Evolutionary conservation across 1,284 basidiomycete species (phyloP).

Genomic region (Vanrija humicola): DNA sequence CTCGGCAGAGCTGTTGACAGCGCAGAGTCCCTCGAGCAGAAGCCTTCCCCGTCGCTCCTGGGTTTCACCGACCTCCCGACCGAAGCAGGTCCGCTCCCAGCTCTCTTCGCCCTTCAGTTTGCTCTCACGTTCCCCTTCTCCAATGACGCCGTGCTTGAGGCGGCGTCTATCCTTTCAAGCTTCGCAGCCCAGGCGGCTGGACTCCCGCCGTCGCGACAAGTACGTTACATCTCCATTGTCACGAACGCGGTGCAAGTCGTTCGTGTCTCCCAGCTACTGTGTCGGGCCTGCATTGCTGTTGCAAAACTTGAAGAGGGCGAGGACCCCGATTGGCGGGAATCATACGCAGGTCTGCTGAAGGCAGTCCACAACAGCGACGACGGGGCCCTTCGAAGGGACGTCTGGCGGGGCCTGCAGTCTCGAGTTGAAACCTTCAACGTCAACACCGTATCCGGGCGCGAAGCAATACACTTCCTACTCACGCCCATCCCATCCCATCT

Average conservation of each 20-base stretch:
- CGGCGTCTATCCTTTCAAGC: conserved; percentile 18
- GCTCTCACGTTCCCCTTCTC: conserved; percentile 16
- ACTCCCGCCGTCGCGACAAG: conserved; percentile 5
- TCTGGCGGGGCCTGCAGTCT: conserved; percentile 25
- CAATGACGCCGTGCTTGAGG: conserved; percentile 4
- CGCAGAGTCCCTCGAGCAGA: conserved; percentile 6
- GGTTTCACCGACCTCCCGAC: conserved; percentile 15
- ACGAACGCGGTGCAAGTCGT: neutral
- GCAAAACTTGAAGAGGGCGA: conserved; percentile 5
- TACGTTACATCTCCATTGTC: conserved; percentile 10
- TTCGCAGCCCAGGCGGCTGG: neutral
- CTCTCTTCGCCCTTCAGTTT: conserved; percentile 19
- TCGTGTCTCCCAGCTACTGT: conserved; percentile 9
- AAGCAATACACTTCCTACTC: conserved; percentile 9
- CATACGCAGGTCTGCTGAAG: conserved; percentile 8
- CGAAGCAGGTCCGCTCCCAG: neutral
- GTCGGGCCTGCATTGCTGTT: conserved; percentile 13
- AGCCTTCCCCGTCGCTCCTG: conserved; percentile 6
- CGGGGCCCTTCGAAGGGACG: conserved; percentile 10
- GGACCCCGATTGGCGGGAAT: conserved; percentile 6
- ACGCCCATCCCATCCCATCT: conserved; percentile 13
- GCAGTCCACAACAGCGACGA: conserved; percentile 9
- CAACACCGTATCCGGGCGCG: conserved; percentile 3
- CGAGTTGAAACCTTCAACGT: neutral
- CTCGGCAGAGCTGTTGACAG: neutral